phyloP scores from a whole-genome alignment of 176 grass and related monocot species.

The Themeda triandra region DNA sequence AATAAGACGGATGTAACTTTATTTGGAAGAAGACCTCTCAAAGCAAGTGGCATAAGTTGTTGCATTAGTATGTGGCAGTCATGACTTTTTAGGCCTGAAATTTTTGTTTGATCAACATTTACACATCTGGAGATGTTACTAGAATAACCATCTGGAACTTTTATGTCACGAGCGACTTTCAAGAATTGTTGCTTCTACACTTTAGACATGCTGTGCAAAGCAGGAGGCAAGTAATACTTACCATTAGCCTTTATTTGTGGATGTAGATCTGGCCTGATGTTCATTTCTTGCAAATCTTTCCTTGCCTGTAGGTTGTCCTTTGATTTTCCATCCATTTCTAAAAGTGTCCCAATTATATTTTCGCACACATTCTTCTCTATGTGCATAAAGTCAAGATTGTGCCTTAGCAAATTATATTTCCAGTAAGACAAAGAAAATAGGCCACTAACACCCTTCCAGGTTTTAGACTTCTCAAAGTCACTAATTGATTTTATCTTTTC shows the following conservation, averaged over 20 bases:
- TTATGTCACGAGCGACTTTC: not conserved
- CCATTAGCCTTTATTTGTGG: not conserved
- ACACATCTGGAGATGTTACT: not conserved
- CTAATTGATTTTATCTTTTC: not conserved
- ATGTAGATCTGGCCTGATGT: not conserved
- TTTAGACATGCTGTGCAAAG: constrained; percentile 1
- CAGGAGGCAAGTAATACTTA: not conserved
- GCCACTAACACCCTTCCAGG: not conserved
- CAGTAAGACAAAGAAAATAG: not conserved
- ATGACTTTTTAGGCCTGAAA: not conserved
- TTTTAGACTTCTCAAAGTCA: not conserved
- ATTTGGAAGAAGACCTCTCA: not conserved
- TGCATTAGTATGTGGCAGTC: not conserved
- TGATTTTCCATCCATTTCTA: not conserved
- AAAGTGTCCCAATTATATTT: constrained; percentile 4
- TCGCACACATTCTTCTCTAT: constrained; percentile 7
- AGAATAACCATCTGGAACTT: not conserved
- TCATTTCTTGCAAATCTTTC: not conserved
- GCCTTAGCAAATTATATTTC: not conserved
- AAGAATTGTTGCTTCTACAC: not conserved
- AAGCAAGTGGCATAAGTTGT: not conserved
- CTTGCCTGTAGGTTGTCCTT: not conserved
- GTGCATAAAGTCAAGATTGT: constrained; percentile 7
- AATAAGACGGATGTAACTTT: not conserved
- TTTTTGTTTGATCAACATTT: not conserved